Conservation (phyloP, 2,329 filamentous ascomycete genomes). For the Beauveria australis region DNA sequence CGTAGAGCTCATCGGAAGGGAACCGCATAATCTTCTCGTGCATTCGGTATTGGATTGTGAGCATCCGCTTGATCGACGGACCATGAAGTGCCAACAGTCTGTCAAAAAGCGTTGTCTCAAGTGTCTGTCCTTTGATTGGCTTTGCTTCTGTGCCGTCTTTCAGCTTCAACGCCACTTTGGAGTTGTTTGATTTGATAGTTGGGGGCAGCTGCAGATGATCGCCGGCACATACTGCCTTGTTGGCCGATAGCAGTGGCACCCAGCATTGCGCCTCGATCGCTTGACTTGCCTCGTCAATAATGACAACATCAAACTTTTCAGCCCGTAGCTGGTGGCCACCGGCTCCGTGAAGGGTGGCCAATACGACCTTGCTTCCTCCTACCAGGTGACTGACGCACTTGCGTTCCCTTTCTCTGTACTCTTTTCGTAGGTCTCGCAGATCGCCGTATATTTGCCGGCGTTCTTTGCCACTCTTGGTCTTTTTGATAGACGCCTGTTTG, state of each 20-base stretch:
- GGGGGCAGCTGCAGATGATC: slow-evolving; percentile 92
- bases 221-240: slow-evolving; percentile 82
- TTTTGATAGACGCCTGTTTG: slow-evolving; percentile 81
- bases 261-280: slow-evolving; percentile 95
- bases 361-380: slow-evolving; percentile 71
- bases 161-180: slow-evolving; percentile 34
- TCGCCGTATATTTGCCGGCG: slow-evolving; percentile 76
- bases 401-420: slow-evolving; percentile 78
- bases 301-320: slow-evolving; percentile 82
- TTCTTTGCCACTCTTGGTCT: slow-evolving; percentile 74
- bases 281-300: slow-evolving; percentile 94
- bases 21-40: slow-evolving; percentile 93
- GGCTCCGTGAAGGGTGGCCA: slow-evolving; percentile 87
- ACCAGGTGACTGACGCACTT: slow-evolving; percentile 73
- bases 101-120: slow-evolving; percentile 92
- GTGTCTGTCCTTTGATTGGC: slow-evolving; percentile 45
- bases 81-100: slow-evolving; percentile 77
- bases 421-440: slow-evolving; percentile 75
- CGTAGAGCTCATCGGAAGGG: slow-evolving; percentile 83
- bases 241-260: slow-evolving; percentile 75
- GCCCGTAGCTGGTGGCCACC: slow-evolving; percentile 75
- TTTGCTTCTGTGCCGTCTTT: slow-evolving; percentile 27
- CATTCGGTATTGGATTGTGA: slow-evolving; percentile 98
- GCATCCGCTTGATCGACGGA: slow-evolving; percentile 77
- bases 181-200: slow-evolving; percentile 76